These are phyloP conservation scores for Boletus rubropictus DNA, from an alignment of 768 basidiomycete species.

Conservation along the genomic window DNA sequence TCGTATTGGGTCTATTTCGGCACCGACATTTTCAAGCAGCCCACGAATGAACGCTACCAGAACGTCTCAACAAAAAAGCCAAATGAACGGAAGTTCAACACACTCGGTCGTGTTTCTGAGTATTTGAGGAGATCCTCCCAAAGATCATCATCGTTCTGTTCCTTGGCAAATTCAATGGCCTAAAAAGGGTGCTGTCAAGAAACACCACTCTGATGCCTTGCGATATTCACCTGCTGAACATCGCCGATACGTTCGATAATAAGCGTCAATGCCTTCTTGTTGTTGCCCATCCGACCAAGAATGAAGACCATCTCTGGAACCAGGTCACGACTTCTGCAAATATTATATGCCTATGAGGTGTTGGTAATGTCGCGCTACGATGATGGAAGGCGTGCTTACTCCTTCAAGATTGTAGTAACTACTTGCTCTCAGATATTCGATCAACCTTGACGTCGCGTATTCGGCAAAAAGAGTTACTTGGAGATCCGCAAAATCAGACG, in stretches of 20 bases:
- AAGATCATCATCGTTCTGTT: constrained; percentile 92
- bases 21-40: constrained; percentile 90
- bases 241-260: constrained; percentile 95
- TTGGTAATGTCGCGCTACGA: background rate
- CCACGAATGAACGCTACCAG: constrained; percentile 84
- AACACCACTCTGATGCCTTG: background rate
- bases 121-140: constrained; percentile 96
- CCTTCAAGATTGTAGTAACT: constrained; percentile 87
- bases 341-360: constrained; percentile 64
- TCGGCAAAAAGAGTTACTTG: constrained; percentile 93
- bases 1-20: constrained; percentile 92
- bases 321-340: constrained; percentile 79
- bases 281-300: constrained; percentile 95
- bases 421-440: constrained; percentile 88
- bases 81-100: constrained; percentile 14
- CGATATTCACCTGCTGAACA: constrained; percentile 65
- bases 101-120: constrained; percentile 88
- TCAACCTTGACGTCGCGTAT: constrained; percentile 67
- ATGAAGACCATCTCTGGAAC: constrained; percentile 98
- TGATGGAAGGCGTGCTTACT: constrained; percentile 34
- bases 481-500: constrained; percentile 75
- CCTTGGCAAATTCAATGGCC: constrained; percentile 98
- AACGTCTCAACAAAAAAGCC: background rate
- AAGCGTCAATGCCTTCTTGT: constrained; percentile 86
- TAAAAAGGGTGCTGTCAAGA: constrained; percentile 24